phyloP scores from a whole-genome alignment of 106 monocot genomes.

The Acorus calamus region DNA sequence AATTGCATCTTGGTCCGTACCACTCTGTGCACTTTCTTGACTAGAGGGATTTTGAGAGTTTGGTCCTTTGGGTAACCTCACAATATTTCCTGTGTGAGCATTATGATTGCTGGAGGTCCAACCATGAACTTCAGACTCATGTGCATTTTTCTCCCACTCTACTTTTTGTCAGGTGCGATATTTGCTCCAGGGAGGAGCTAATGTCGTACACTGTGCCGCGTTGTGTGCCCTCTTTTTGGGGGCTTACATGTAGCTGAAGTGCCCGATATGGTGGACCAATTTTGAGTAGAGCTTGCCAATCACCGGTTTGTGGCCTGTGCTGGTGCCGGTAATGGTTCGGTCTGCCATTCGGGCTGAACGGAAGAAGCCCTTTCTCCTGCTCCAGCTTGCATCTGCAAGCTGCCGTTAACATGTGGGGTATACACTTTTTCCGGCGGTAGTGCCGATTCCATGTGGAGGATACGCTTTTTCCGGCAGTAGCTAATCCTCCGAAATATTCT shows the following conservation, averaged over 20 bases:
- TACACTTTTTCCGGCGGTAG: conserved; percentile 26
- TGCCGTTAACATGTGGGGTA: conserved; percentile 7
- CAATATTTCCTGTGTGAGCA: not conserved
- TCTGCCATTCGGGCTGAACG: conserved; percentile 21
- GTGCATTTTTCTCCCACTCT: conserved; percentile 40
- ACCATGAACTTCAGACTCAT: conserved; percentile 29
- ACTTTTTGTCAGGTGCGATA: conserved; percentile 97
- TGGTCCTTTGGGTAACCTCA: too few relatives aligned
- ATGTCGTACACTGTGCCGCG: conserved; percentile 86
- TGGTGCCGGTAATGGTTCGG: conserved; percentile 20
- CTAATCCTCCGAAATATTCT: conserved; percentile 15
- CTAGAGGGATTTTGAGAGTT: too few relatives aligned
- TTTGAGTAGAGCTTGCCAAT: conserved; percentile 42
- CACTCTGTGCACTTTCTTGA: conserved; percentile 1
- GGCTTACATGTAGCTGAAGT: conserved; percentile 45
- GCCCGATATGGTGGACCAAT: conserved; percentile 47
- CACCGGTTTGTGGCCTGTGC: conserved; percentile 25
- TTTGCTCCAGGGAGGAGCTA: conserved; percentile 99
- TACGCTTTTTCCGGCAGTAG: conserved; percentile 26
- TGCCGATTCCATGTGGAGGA: conserved; percentile 7
- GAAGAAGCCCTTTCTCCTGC: conserved; percentile 20
- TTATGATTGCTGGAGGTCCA: conserved; percentile 13
- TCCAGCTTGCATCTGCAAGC: conserved; percentile 13
- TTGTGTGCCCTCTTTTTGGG: conserved; percentile 38
- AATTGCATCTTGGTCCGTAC: not conserved